Evolutionary conservation across 345 rosid genomes (phyloP), one percentile per base, ranked within the genome.

Genomic region (Noccaea caerulescens): DNA sequence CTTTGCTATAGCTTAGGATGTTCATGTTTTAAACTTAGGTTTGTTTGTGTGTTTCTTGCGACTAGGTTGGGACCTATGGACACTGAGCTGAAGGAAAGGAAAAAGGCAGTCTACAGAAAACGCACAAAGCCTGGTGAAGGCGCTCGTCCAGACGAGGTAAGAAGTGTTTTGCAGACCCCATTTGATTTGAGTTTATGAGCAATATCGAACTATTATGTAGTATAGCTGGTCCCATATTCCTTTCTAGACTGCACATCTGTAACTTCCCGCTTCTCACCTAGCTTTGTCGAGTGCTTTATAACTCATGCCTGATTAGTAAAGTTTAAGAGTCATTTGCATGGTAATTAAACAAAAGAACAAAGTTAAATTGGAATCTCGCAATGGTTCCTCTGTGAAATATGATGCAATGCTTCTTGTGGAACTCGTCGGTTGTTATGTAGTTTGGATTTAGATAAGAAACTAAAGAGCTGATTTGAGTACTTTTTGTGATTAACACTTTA

Each of bases 31-130:
- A 12, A 20, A 58, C 45, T 23, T 10, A 46, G 61, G 20, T 42
- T 61, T 68, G 13, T 39, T 52, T 33, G 52, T 4, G 18, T 44
- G 36, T 50, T 16, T 66, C 47, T 25, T 25, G 30, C 0, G n/a
- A 33, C 32, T 76, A 91, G 99, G 97, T 59, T 94, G 78, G 97
- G 99, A 71, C 97, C 99, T 56, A 91, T 89, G 93, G 80, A 85
- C 45, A 78, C 86, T 55, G 96, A 91, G 65, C 16, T 85, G 62
- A 94, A 87, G 78, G 87, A 79, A 50, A 77, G 91, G 78, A 94
- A 84, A 82, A 64, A 34, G 11, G 73, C 66, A n/a, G 69, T 71
- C 58, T 51, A 57, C 16, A 84, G 81, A 77, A 81, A 63, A 69
- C 91, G 81, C 6, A 54, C 82, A 10, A 87, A 42, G 80, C 91